phyloP scores from a whole-genome alignment of 805 yeast species.

The Millerozyma miso region DNA sequence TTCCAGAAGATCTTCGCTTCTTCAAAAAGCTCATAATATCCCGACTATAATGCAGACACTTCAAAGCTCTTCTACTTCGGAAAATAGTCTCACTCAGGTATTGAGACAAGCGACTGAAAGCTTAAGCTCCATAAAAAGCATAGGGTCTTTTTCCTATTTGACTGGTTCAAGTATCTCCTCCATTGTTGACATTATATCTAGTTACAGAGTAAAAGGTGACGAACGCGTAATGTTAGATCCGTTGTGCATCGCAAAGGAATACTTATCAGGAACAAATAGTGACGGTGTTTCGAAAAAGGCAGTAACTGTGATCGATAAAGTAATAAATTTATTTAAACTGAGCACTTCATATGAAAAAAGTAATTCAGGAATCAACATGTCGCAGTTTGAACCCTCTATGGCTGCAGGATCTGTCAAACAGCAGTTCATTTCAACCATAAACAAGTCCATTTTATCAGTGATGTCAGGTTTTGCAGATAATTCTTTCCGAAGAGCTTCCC shows the following conservation, averaged over 20 bases:
- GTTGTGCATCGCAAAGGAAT: conserved; percentile 27
- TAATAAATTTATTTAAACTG: conserved; percentile 12
- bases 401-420: conserved; percentile 3
- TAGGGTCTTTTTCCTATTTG: conserved; percentile 10
- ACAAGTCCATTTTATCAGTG: conserved; percentile 18
- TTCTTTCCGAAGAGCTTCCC: conserved; percentile 11
- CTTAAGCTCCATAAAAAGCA: conserved; percentile 14
- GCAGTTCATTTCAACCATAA: conserved; percentile 10
- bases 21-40: conserved; percentile 10
- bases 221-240: conserved; percentile 24
- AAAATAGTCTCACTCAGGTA: conserved; percentile 30
- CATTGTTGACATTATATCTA: conserved; percentile 17
- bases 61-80: conserved; percentile 18
- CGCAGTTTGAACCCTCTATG: neutral
- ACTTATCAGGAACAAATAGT: conserved; percentile 15
- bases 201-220: conserved; percentile 19
- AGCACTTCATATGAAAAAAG: conserved; percentile 3
- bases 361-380: neutral
- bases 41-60: conserved; percentile 1
- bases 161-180: conserved; percentile 9
- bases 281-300: conserved; percentile 15
- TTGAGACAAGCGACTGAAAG: conserved; percentile 37
- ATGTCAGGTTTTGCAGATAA: conserved; percentile 21
- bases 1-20: neutral
- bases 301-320: conserved; percentile 19